Base-by-base conservation (phyloP, 164 flowering plant species). In the Umbellularia californica region DNA sequence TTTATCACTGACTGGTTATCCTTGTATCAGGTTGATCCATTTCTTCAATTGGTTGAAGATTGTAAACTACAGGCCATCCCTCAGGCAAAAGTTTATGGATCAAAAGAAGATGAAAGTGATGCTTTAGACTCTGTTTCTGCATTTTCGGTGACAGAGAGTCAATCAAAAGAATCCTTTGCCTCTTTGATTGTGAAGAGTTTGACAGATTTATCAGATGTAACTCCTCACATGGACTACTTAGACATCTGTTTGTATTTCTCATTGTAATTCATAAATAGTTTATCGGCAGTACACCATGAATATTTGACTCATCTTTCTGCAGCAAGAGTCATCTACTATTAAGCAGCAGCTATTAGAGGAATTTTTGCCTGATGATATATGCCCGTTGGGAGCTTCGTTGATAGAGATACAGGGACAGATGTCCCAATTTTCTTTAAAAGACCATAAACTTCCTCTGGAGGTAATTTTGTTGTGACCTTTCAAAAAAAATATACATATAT, bases 341-440 rank as follows among this genome's bases (percentile, higher is more conserved):
- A 83, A 75, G 77, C 87, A 90, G 75, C 88, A 91, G 81, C 84
- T 96, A 77, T 80, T 87, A 28, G 76, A 77, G 55, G 93, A 91
- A 71, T 96, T 94, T 81, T 47, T 84, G 75, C 99, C 97, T 69
- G 99, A 94, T 82, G 97, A 92, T 73, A 82, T 86, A 24, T 91
- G 93, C 79, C 92, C 92, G 27, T 72, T 90, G 73, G 95, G 89
- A 69, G 76, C 87, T 78, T 90, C 84, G 62, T 41, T 83, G 68
- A 55, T 76, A 75, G 93, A 88, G 28, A 73, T 72, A 60, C 79
- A 87, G 12, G 63, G 76, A 14, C 77, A 84, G 72, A 62, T 68
- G 27, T 73, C 85, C 65, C 85, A 75, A 69, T 65, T 50, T 58
- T 5, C 47, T 41, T 41, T 9, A 41, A 41, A 41, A 41, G 47